phyloP scores from a whole-genome alignment of 1,284 basidiomycete genomes.

The Sporisorium iseilematis-ciliati region DNA sequence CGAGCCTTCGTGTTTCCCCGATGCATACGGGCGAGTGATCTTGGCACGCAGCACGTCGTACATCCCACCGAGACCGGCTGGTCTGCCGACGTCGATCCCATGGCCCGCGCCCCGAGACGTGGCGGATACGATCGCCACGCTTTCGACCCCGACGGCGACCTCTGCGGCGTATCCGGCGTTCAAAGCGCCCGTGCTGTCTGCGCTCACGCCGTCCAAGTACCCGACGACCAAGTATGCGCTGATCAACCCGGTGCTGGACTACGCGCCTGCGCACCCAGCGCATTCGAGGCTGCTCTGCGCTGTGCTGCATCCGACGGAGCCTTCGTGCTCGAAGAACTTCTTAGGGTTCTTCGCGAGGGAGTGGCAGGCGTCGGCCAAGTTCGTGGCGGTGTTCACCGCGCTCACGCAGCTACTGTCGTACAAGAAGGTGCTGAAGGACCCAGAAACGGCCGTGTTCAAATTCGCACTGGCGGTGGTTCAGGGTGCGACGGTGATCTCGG shows the following conservation, averaged over 20 bases:
- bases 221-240: conserved; percentile 47
- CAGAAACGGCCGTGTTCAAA: conserved; percentile 59
- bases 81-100: conserved; percentile 49
- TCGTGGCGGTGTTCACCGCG: conserved; percentile 54
- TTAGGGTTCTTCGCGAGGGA: conserved; percentile 50
- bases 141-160: conserved; percentile 50
- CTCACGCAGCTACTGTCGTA: conserved; percentile 35
- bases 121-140: conserved; percentile 54
- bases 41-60: conserved; percentile 55
- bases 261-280: conserved; percentile 59
- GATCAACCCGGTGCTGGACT: conserved; percentile 64
- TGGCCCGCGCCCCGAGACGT: conserved; percentile 57
- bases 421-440: conserved; percentile 52
- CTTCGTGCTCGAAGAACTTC: conserved; percentile 52
- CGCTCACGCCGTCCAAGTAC: conserved; percentile 50
- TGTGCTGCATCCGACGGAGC: conserved; percentile 59
- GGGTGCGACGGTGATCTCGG: conserved; percentile 63
- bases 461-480: conserved; percentile 53
- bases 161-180: conserved; percentile 57
- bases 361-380: conserved; percentile 57
- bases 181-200: conserved; percentile 60
- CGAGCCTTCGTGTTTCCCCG: conserved; percentile 56
- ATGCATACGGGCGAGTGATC: conserved; percentile 49
- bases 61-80: conserved; percentile 55
- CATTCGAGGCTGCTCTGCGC: conserved; percentile 59